Evolutionary conservation across 805 yeast genomes (phyloP).

Genomic region (Spathaspora arborariae): DNA sequence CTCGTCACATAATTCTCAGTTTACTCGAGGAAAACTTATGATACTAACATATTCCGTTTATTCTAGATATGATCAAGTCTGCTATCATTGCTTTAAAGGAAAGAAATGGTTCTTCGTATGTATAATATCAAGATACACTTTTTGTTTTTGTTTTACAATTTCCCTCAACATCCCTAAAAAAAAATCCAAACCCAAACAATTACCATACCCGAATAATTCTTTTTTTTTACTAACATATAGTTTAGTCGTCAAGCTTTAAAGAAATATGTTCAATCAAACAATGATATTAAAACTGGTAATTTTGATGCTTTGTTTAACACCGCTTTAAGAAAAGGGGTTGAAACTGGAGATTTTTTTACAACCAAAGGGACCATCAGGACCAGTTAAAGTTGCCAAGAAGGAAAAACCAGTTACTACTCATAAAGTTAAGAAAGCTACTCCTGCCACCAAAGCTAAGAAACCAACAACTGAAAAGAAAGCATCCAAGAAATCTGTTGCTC

Average conservation of each 20-base stretch:
- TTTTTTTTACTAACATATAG: neutral
- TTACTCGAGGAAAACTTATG: neutral
- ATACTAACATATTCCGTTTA: conserved; percentile 7
- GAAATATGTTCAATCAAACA: conserved; percentile 69
- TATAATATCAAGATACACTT: conserved; percentile 11
- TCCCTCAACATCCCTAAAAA: neutral
- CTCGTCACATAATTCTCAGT: neutral
- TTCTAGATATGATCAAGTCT: conserved; percentile 56
- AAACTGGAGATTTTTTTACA: conserved; percentile 70
- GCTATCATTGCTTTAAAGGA: conserved; percentile 71
- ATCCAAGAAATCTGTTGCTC: conserved; percentile 15
- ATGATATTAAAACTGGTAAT: conserved; percentile 53
- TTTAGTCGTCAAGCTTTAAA: conserved; percentile 77
- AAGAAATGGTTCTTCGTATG: conserved; percentile 73
- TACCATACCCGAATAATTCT: neutral
- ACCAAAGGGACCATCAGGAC: conserved; percentile 90
- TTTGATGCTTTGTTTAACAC: conserved; percentile 75
- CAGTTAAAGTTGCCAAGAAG: conserved; percentile 62
- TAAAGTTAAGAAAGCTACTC: conserved; percentile 13
- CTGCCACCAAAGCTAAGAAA: conserved; percentile 16
- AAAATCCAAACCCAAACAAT: neutral
- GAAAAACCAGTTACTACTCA: conserved; percentile 12
- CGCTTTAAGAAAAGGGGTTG: conserved; percentile 80
- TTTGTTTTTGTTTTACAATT: neutral
- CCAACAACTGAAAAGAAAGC: conserved; percentile 18